Evolutionary conservation across 306 rosid genomes (phyloP).

Genomic region (Quercus cerris): DNA sequence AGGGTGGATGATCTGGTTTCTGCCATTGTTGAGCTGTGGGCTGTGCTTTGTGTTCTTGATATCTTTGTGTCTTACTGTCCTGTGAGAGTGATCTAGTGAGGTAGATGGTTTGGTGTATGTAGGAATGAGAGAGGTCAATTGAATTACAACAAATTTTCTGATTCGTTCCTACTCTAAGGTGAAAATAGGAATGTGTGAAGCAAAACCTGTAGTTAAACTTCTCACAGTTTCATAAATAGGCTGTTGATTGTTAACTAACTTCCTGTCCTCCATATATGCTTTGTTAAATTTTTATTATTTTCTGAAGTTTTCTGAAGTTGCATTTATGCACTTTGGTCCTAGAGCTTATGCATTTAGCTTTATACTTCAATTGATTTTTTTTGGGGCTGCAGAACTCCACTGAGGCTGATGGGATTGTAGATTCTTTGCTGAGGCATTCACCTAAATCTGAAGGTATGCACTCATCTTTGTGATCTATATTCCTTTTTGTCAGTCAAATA

Average conservation of each 20-base stretch:
- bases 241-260: neutral
- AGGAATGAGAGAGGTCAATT: neutral
- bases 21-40: neutral
- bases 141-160: neutral
- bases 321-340: neutral
- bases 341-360: neutral
- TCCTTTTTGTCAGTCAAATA: neutral
- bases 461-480: neutral
- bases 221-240: neutral
- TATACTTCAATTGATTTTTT: neutral
- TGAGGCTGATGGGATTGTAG: conserved; percentile 25
- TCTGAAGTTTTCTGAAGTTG: neutral
- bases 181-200: too few relatives aligned
- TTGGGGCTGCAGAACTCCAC: conserved; percentile 43
- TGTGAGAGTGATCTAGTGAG: neutral
- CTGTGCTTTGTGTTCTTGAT: neutral
- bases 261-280: neutral
- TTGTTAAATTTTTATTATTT: neutral
- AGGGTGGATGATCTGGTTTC: neutral
- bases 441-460: conserved; percentile 50
- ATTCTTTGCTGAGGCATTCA: conserved; percentile 13
- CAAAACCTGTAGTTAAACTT: neutral
- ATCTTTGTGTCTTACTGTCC: neutral
- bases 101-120: neutral
- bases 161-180: neutral